These are phyloP conservation scores for Aspergillus aculeatinus DNA, from an alignment of 2,329 filamentous ascomycete genomes.

Conservation along the genomic window DNA sequence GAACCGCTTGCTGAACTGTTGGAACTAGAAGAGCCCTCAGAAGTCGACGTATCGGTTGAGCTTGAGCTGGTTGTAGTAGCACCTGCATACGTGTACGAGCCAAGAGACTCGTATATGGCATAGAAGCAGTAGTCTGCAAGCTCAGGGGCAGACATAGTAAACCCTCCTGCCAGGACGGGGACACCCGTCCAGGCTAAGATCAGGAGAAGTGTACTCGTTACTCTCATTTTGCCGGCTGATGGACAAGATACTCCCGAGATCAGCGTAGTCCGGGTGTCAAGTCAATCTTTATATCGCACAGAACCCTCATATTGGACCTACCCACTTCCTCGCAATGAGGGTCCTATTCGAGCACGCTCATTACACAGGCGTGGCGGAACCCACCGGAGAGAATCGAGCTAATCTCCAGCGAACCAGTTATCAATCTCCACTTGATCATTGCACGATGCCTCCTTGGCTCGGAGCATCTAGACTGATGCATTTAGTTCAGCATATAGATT, in stretches of 20 bases:
- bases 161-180: not conserved
- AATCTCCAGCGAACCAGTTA: no score
- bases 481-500: not conserved
- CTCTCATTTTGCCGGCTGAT: not conserved
- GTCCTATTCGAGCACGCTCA: no score
- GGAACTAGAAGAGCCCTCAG: not conserved
- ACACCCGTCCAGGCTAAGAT: not conserved
- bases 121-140: constrained; percentile 7
- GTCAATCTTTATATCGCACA: not conserved
- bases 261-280: not conserved
- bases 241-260: not conserved
- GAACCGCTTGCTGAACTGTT: no score
- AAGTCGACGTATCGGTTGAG: not conserved
- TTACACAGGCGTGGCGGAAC: no score
- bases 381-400: no score
- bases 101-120: not conserved
- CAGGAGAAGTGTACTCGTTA: not conserved
- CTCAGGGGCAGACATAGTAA: not conserved
- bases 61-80: not conserved
- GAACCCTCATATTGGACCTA: no score
- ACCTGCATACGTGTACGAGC: not conserved
- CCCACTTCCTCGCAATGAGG: no score
- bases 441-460: no score
- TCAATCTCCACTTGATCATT: no score
- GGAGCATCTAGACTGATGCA: not conserved